Evolutionary conservation across 495 filamentous ascomycete genomes (phyloP).

Genomic region (Rostrohypoxylon terebratum): DNA sequence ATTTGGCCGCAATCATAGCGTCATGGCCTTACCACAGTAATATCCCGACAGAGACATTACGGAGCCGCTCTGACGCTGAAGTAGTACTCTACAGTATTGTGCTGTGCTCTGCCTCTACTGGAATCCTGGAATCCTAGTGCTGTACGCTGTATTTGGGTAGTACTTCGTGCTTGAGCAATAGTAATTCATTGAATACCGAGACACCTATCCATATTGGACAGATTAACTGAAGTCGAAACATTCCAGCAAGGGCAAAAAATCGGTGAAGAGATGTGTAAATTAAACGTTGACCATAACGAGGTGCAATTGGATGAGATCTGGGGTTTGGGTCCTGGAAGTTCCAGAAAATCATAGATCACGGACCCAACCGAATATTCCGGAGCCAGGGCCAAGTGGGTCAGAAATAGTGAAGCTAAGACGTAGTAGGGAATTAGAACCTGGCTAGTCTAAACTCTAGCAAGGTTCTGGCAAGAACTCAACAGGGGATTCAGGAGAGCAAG

Average conservation of each 20-base stretch:
- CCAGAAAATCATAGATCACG: slow-evolving; percentile 32
- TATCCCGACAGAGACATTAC: slow-evolving; percentile 15
- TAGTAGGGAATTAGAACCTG: slow-evolving; percentile 6
- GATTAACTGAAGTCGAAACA: slow-evolving; percentile 24
- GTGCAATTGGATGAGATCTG: slow-evolving; percentile 43
- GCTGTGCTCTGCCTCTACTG: neutral
- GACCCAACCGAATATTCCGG: slow-evolving; percentile 38
- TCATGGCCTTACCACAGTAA: slow-evolving; percentile 7
- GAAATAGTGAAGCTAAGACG: neutral
- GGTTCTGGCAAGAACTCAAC: neutral
- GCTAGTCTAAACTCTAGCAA: slow-evolving; percentile 16
- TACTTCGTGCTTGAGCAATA: neutral
- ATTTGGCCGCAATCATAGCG: slow-evolving; percentile 1
- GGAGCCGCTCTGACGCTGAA: neutral
- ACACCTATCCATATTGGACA: neutral
- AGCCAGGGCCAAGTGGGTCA: neutral
- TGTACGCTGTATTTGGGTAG: slow-evolving; percentile 1
- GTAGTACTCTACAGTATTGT: neutral
- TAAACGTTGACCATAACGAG: slow-evolving; percentile 33
- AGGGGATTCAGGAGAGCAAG: neutral
- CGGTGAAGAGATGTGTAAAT: slow-evolving; percentile 48
- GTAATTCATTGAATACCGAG: neutral
- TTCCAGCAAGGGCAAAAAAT: slow-evolving; percentile 41
- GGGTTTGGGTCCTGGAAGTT: slow-evolving; percentile 24
- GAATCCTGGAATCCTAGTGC: neutral